Evolutionary conservation across 1,139 yeast genomes (phyloP), one percentile per base, ranked within the genome.

Genomic region (Dujonia santamariae): DNA sequence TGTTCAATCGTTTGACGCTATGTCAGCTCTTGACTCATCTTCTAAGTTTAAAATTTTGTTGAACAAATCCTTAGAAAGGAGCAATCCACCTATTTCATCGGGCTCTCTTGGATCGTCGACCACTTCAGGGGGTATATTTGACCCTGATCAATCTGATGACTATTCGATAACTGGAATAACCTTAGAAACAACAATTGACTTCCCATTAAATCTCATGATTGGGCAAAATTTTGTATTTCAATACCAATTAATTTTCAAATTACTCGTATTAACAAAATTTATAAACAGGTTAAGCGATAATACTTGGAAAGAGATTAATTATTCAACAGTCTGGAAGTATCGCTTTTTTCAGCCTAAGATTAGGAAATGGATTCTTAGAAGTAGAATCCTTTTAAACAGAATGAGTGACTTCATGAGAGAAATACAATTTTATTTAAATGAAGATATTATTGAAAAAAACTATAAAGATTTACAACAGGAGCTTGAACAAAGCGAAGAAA

Each of bases 171-270:
- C 62, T 2, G 62, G 67, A 24, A 50, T 88, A 11, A 84, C 80
- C 44, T 63, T 88, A 28, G 85, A 85, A 35, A 55, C 86, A 23
- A 64, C 72, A 19, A 64, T 90, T 15, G 96, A 97, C 5, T 94
- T 87, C 51, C 99, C 99, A 0, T 59, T 88, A 31, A 87, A 88
- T 44, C 65, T 90, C 26, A 67, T 92, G 1, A 61, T 88, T 3
- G 78, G 85, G 18, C 75, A 81, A 40, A 82, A 86, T 28, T 77
- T 83, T 20, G 67, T 87, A 22, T 72, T 80, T 32, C 88, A 94
- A 41, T 88, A 84, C 50, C 96, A 90, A 54, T 64, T 87, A 21
- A 61, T 88, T 37, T 87, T 85, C 48, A 77, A 96, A 44, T 80
- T 85, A 44, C 65, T 85, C 29, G 59, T 82, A 19, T 70, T 80